Conservation (phyloP, 176 grass and related monocot species). For the Carex parvula region DNA sequence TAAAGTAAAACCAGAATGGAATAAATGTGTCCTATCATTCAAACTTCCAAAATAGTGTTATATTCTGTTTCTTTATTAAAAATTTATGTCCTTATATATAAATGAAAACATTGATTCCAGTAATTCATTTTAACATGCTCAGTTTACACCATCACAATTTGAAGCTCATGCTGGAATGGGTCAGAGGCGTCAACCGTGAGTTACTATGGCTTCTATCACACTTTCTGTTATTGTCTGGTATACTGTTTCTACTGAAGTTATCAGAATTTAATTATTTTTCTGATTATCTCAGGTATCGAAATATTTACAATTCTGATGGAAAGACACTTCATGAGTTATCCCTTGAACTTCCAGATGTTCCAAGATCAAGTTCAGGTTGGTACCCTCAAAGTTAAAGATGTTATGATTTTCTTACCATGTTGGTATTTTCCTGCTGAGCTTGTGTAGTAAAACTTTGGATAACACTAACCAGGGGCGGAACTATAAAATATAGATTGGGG, state of each 20-base stretch:
- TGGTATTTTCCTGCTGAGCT: slow-evolving; percentile 31
- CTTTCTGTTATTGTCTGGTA: slow-evolving; percentile 3
- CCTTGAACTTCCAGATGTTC: slow-evolving; percentile 38
- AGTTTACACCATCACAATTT: slow-evolving; percentile 78
- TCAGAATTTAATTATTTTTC: slow-evolving; percentile 10
- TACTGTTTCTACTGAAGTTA: slow-evolving; percentile 14
- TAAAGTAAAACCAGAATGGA: slow-evolving; percentile 36
- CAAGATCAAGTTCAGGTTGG: slow-evolving; percentile 33
- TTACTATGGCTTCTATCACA: slow-evolving; percentile 14
- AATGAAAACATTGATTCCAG: neutral
- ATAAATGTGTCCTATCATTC: slow-evolving; percentile 35
- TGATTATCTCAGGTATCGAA: slow-evolving; percentile 50
- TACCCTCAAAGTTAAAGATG: neutral
- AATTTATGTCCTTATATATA: neutral
- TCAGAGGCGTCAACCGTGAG: slow-evolving; percentile 67
- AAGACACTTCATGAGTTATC: slow-evolving; percentile 66
- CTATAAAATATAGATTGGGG: too few species aligned
- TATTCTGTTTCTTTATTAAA: slow-evolving; percentile 8
- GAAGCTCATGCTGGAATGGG: slow-evolving; percentile 74
- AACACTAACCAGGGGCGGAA: neutral
- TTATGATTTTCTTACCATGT: slow-evolving; percentile 4
- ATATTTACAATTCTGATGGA: slow-evolving; percentile 74
- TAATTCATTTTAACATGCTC: slow-evolving; percentile 32
- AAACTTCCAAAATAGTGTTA: slow-evolving; percentile 22
- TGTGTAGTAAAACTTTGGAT: slow-evolving; percentile 44